These are phyloP conservation scores for Triangularia verruculosa DNA, from an alignment of 2,329 filamentous ascomycete species.

Conservation along the genomic window DNA sequence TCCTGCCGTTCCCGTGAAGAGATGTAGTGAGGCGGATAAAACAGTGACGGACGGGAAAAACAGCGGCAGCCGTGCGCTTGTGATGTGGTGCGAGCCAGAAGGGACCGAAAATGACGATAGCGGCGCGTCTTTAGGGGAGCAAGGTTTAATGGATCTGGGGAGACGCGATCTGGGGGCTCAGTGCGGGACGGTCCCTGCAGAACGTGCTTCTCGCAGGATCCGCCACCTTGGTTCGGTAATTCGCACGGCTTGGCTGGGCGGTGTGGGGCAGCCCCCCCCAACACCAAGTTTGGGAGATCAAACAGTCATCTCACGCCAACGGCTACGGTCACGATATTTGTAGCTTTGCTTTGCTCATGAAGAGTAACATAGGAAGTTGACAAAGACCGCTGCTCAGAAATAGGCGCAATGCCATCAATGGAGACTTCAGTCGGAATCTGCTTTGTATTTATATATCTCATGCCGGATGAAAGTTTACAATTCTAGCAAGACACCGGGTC, in stretches of 20 bases:
- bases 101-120: not conserved
- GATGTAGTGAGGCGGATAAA: no score
- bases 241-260: not conserved
- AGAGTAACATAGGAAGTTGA: no score
- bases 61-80: not conserved
- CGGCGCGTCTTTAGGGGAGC: not conserved
- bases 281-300: no score
- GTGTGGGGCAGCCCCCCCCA: not conserved
- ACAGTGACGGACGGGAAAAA: no score
- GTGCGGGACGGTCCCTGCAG: not conserved
- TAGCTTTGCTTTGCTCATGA: no score
- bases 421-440: not conserved
- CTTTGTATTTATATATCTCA: not conserved
- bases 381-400: no score
- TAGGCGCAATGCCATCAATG: not conserved
- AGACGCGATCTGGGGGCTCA: constrained; percentile 2
- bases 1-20: constrained; percentile 17
- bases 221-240: constrained; percentile 19
- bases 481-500: not conserved
- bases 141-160: constrained; percentile 1
- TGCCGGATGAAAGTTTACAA: not conserved
- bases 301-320: no score
- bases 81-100: not conserved
- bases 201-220: constrained; percentile 2
- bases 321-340: no score